Percentiles rank a stretch among this genome's conserved stretches.
phyloP scores from a whole-genome alignment of 1,284 basidiomycete genomes.

The Cryptococcus maquisensis region DNA sequence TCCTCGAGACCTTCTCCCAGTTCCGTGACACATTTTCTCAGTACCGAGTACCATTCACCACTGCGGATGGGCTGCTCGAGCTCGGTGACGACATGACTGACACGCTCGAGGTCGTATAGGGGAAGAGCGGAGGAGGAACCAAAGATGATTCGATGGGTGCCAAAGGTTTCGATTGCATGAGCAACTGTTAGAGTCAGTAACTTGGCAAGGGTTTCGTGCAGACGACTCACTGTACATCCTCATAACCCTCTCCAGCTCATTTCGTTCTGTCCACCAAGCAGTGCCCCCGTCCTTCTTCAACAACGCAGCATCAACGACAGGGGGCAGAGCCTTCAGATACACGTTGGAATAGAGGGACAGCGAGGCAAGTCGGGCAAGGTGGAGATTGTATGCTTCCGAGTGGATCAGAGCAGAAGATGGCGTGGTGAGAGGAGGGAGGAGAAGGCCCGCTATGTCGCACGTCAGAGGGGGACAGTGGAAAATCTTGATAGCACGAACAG shows the following conservation, averaged over 20 bases:
- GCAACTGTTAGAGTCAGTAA: conserved; percentile 16
- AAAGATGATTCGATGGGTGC: conserved; percentile 58
- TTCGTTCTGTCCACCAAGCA: conserved; percentile 51
- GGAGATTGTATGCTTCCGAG: conserved; percentile 68
- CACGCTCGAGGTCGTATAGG: conserved; percentile 10
- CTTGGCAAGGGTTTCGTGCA: not conserved
- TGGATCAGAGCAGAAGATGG: conserved; percentile 68
- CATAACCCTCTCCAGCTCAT: conserved; percentile 71
- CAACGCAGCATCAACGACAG: conserved; percentile 58
- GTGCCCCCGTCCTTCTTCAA: conserved; percentile 39
- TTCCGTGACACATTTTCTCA: conserved; percentile 73
- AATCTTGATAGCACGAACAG: conserved; percentile 54
- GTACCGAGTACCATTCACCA: conserved; percentile 74
- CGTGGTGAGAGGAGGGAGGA: conserved; percentile 76
- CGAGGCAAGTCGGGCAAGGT: conserved; percentile 67
- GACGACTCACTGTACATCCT: conserved; percentile 78
- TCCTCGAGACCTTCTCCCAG: conserved; percentile 72
- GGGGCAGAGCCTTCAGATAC: conserved; percentile 73
- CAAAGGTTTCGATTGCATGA: conserved; percentile 61
- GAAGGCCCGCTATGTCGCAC: conserved; percentile 62
- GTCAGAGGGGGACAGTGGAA: not conserved
- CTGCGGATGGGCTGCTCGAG: conserved; percentile 51
- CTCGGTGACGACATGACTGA: not conserved
- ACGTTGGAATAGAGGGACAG: conserved; percentile 71
- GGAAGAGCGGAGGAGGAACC: conserved; percentile 53